Percentiles rank a stretch among this genome's conserved stretches.
These are phyloP conservation scores for Xylaria nigripes DNA, from an alignment of 495 filamentous ascomycete species.

Conservation along the genomic window DNA sequence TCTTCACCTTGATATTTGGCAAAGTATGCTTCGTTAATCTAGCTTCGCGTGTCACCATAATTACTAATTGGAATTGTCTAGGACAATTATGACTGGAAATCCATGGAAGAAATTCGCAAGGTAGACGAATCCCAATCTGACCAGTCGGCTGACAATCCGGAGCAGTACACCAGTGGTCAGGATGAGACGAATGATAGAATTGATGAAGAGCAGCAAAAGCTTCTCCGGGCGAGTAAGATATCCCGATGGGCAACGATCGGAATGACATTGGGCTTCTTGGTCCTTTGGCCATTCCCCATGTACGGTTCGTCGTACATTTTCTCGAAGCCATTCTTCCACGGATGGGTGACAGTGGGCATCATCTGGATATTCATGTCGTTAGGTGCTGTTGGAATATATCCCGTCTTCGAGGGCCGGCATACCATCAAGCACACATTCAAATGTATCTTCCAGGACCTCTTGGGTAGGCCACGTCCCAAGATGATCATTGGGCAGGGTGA, in stretches of 20 bases:
- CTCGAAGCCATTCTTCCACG: slow-evolving; percentile 84
- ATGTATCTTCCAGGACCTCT: slow-evolving; percentile 60
- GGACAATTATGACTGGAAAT: slow-evolving; percentile 85
- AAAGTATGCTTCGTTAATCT: neutral
- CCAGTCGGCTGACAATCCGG: slow-evolving; percentile 55
- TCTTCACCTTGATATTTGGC: slow-evolving; percentile 53
- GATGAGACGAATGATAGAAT: slow-evolving; percentile 14
- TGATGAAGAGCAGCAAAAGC: slow-evolving; percentile 57
- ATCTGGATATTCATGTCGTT: slow-evolving; percentile 77
- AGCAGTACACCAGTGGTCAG: slow-evolving; percentile 48
- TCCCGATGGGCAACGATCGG: slow-evolving; percentile 67
- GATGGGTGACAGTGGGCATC: slow-evolving; percentile 81
- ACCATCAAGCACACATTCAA: slow-evolving; percentile 58
- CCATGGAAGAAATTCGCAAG: slow-evolving; percentile 74
- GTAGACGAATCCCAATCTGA: slow-evolving; percentile 74
- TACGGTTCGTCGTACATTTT: slow-evolving; percentile 84
- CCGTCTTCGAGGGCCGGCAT: slow-evolving; percentile 69
- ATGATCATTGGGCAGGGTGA: slow-evolving; percentile 27
- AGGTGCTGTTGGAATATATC: slow-evolving; percentile 70
- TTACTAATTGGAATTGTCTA: slow-evolving; percentile 2
- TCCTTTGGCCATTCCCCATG: slow-evolving; percentile 95
- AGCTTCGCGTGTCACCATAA: neutral
- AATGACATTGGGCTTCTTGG: slow-evolving; percentile 67
- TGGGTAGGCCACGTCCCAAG: slow-evolving; percentile 47
- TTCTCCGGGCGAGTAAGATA: slow-evolving; percentile 66